Evolutionary conservation across 2,329 filamentous ascomycete genomes (phyloP), one percentile per base, ranked within the genome.

Genomic region (Thelonectria discophora): DNA sequence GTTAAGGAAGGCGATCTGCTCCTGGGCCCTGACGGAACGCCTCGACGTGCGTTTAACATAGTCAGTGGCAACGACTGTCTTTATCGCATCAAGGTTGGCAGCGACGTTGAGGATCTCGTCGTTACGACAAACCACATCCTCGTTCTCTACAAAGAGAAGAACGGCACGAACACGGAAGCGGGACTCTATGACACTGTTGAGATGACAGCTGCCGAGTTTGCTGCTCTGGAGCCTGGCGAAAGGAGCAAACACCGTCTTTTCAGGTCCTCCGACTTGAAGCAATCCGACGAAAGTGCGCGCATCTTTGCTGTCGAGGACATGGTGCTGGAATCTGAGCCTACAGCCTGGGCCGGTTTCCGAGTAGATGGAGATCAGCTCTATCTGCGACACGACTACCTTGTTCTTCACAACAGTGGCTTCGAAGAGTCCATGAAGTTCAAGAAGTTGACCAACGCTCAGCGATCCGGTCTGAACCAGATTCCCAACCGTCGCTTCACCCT

Each of bases 401-500:
- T 82, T 13, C 72, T 82, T 50, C 77, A 82, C 72, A 79, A 81
- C 70, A 80, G 77, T 56, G 84, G 85, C 66, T 88, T 88, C 60
- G 79, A 84, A 69, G 83, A 86, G 47, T 78, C 74, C 0, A 98
- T 99, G 95, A 97, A 98, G 68, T 99, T 97, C 84, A 99, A 99
- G 80, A 99, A 99, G 78, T 82, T 99, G 62, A 99, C 95, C 0
- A 99, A 99, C 72, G 95, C 95, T 1, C 95, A 99, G 77, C 86
- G 95, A 70, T 97, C 92, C 18, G 95, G 95, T 93, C 79, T 99
- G 30, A 98, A 97, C 75, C 95, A 99, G 74, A 99, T 99, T 75
- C 95, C 95, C 0, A 99, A 99, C 75, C 93, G 95, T 86, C 93
- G 95, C 1, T 99, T 99, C 78, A 98, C 95, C 0, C 81, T 99